A percentile compares a stretch with the other conserved stretches of the same genome.
phyloP scores from a whole-genome alignment of 352 stramenopile species.

The Globisporangium irregulare region DNA sequence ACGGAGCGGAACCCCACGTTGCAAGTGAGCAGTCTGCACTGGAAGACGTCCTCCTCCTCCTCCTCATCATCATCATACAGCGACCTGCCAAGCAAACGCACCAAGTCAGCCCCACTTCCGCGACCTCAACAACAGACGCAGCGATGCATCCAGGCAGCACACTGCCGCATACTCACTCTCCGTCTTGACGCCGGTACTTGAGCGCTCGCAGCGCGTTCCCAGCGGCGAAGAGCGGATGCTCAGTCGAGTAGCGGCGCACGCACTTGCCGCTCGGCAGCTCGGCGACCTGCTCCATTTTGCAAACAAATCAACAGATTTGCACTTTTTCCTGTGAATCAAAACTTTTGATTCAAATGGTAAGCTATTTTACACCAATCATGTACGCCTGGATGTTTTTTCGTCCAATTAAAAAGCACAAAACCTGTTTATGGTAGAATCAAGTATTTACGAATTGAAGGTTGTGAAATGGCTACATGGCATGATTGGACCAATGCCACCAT shows the following conservation, averaged over 20 bases:
- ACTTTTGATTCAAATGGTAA: no score
- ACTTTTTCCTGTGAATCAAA: no score
- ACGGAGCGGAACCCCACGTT: slow-evolving; percentile 42
- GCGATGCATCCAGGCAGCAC: no score
- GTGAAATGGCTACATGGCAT: not conserved
- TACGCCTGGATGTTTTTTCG: no score
- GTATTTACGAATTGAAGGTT: no score
- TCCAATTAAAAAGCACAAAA: no score
- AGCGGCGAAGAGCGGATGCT: slow-evolving; percentile 43
- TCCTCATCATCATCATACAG: slow-evolving; percentile 9
- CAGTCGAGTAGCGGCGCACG: slow-evolving; percentile 45
- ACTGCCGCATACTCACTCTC: slow-evolving; percentile 14
- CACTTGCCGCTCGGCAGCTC: slow-evolving; percentile 45
- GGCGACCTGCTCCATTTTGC: slow-evolving; percentile 28
- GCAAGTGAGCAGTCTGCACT: slow-evolving; percentile 46
- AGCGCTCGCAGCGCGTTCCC: slow-evolving; percentile 37
- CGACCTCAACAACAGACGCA: no score
- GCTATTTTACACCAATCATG: not conserved
- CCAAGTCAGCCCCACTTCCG: not conserved
- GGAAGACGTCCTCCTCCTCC: slow-evolving; percentile 20
- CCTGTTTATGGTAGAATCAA: no score
- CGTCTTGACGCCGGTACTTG: slow-evolving; percentile 50
- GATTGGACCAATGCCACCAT: no score
- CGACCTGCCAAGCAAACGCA: not conserved
- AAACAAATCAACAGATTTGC: not conserved